Evolutionary conservation across 1,284 basidiomycete species (phyloP).

Genomic region (Entoloma clypeatum): DNA sequence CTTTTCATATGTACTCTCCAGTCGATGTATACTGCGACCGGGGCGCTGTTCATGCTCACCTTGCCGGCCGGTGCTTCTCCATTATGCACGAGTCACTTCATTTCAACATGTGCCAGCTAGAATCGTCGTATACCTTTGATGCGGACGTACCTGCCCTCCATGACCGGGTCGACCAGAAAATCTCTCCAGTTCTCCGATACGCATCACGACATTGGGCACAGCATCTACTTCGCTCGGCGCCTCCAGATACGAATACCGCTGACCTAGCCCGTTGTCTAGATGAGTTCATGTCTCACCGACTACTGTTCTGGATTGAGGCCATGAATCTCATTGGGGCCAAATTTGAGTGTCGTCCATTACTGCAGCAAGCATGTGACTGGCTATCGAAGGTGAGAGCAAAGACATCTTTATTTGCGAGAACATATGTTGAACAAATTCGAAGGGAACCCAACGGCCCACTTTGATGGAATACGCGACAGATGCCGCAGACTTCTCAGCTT

Average conservation of each 20-base stretch:
- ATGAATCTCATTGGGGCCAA: conserved; percentile 1
- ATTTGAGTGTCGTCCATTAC: conserved; percentile 3
- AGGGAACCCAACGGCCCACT: not conserved
- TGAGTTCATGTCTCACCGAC: conserved; percentile 4
- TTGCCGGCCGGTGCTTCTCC: conserved; percentile 6
- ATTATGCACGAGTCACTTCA: conserved; percentile 6
- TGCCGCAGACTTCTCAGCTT: not conserved
- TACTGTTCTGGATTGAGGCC: conserved; percentile 5
- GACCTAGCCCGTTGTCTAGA: not conserved
- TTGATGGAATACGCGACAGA: not conserved
- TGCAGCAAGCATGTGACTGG: conserved; percentile 6
- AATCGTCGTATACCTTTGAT: conserved; percentile 1
- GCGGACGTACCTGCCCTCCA: too few relatives aligned
- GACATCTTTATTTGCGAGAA: not conserved
- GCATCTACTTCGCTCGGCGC: not conserved
- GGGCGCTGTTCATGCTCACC: conserved; percentile 4
- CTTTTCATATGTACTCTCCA: not conserved
- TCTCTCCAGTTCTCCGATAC: not conserved
- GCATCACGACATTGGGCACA: too few relatives aligned
- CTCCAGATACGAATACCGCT: not conserved
- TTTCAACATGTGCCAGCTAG: conserved; percentile 11
- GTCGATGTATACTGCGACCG: conserved; percentile 8
- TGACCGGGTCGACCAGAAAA: not conserved
- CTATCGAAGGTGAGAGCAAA: conserved; percentile 2
- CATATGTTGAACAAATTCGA: not conserved